These are phyloP conservation scores for Nasturtium officinale DNA, from an alignment of 345 rosid genomes.

Conservation along the genomic window DNA sequence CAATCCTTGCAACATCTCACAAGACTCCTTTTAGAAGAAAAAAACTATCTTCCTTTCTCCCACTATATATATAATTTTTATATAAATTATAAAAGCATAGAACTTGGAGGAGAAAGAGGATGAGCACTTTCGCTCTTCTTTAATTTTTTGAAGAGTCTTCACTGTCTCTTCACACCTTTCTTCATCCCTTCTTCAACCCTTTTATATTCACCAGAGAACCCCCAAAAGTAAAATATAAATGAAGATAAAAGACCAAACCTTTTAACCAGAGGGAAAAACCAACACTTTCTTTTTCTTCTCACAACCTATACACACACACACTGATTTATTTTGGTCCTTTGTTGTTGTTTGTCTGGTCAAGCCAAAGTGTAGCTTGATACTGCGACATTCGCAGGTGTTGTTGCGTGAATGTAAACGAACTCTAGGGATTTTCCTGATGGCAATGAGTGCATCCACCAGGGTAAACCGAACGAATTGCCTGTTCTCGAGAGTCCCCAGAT, in stretches of 20 bases:
- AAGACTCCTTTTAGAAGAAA: slow-evolving; percentile 37
- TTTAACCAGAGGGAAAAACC: slow-evolving; percentile 48
- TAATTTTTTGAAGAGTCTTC: slow-evolving; percentile 43
- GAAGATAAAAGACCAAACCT: slow-evolving; percentile 45
- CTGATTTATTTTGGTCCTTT: slow-evolving; percentile 18
- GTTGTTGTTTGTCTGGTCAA: slow-evolving; percentile 44
- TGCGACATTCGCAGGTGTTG: slow-evolving; percentile 64
- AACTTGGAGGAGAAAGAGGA: slow-evolving; percentile 87
- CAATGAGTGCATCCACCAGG: slow-evolving; percentile 72
- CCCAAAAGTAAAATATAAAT: slow-evolving; percentile 42
- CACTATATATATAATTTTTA: slow-evolving; percentile 35
- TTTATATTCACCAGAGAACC: slow-evolving; percentile 36
- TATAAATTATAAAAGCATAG: slow-evolving; percentile 32
- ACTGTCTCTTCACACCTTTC: slow-evolving; percentile 47
- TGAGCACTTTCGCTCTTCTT: slow-evolving; percentile 72
- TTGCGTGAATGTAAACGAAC: slow-evolving; percentile 86
- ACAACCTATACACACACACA: slow-evolving; percentile 44
- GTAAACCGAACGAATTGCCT: slow-evolving; percentile 64
- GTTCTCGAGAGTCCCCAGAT: slow-evolving; percentile 78
- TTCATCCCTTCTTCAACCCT: slow-evolving; percentile 39
- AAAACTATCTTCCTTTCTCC: slow-evolving; percentile 12
- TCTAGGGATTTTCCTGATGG: slow-evolving; percentile 76
- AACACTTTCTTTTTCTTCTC: slow-evolving; percentile 24
- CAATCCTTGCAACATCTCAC: slow-evolving; percentile 44
- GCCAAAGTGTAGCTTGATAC: slow-evolving; percentile 78